Percentiles rank a stretch among this genome's conserved stretches.
Evolutionary conservation across 148 eudicot species (phyloP).

Genomic region (Camellia lanceoleosa): DNA sequence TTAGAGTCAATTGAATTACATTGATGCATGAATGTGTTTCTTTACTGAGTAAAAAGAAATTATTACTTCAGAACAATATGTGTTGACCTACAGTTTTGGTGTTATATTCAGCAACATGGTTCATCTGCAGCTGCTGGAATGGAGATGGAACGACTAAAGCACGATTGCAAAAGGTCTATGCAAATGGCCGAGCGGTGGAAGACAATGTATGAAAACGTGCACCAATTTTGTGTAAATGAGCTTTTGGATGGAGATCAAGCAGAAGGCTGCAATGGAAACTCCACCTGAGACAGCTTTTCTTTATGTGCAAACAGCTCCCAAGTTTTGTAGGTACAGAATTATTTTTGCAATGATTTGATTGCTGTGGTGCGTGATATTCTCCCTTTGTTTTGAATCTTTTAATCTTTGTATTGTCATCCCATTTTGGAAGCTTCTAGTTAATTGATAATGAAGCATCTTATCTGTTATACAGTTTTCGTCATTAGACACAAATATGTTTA

Average conservation of each 20-base stretch:
- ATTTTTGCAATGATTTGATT: background rate
- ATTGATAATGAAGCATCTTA: no score
- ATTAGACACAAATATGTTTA: no score
- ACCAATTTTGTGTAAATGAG: slow-evolving; percentile 66
- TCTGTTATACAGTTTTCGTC: no score
- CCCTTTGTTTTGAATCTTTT: background rate
- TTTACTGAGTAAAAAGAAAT: background rate
- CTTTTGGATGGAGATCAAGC: slow-evolving; percentile 50
- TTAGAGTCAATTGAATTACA: background rate
- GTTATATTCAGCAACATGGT: slow-evolving; percentile 63
- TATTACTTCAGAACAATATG: background rate
- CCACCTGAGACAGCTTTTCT: slow-evolving; percentile 11
- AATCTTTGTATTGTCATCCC: no score
- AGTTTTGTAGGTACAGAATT: slow-evolving; percentile 33
- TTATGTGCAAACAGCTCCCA: slow-evolving; percentile 13
- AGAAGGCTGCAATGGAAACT: slow-evolving; percentile 14
- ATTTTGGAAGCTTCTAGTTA: no score
- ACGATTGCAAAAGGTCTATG: slow-evolving; percentile 51
- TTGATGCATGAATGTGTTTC: background rate
- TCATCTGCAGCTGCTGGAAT: slow-evolving; percentile 80
- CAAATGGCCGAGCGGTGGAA: slow-evolving; percentile 74
- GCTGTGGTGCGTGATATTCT: background rate
- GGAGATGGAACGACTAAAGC: slow-evolving; percentile 69
- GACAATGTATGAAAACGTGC: slow-evolving; percentile 60
- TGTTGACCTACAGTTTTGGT: slow-evolving; percentile 1